These are phyloP conservation scores for Clitoria ternatea DNA, from an alignment of 306 rosid species.

Conservation along the genomic window DNA sequence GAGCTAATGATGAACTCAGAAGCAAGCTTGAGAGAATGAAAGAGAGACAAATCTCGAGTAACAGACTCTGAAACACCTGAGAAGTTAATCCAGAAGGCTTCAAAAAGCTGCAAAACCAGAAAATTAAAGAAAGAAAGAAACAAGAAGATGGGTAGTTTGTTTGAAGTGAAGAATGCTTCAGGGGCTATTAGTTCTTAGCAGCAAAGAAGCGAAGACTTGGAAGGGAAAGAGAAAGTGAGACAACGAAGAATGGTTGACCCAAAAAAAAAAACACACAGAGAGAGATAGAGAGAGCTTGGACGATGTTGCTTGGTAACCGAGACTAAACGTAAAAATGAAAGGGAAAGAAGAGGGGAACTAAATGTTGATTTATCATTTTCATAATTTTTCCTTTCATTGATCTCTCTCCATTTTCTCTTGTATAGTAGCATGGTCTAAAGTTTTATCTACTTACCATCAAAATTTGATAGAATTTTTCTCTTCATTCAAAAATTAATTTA, in stretches of 20 bases:
- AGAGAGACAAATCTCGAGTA: slow-evolving; percentile 11
- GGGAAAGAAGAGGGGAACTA: not conserved
- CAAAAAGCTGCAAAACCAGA: slow-evolving; percentile 8
- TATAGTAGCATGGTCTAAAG: not conserved
- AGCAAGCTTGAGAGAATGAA: slow-evolving; percentile 21
- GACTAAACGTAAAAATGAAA: not conserved
- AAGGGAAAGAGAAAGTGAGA: slow-evolving; percentile 10
- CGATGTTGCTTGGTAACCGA: not conserved
- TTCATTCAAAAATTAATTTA: no score
- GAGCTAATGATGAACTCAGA: slow-evolving; percentile 19
- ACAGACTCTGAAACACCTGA: not conserved
- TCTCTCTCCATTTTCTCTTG: slow-evolving; percentile 3
- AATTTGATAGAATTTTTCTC: no score
- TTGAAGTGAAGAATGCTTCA: not conserved
- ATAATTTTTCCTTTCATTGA: not conserved
- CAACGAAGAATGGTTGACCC: slow-evolving; percentile 29
- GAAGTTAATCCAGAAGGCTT: slow-evolving; percentile 24
- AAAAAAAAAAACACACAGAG: not conserved
- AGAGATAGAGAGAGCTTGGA: not conserved
- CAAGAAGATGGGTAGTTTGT: slow-evolving; percentile 9
- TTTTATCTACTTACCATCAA: no score
- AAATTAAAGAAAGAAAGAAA: not conserved
- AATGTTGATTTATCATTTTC: not conserved
- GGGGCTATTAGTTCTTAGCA: not conserved
- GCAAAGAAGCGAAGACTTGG: slow-evolving; percentile 6